Conservation (phyloP, 805 yeast genomes). For the Candida gorgasii region DNA sequence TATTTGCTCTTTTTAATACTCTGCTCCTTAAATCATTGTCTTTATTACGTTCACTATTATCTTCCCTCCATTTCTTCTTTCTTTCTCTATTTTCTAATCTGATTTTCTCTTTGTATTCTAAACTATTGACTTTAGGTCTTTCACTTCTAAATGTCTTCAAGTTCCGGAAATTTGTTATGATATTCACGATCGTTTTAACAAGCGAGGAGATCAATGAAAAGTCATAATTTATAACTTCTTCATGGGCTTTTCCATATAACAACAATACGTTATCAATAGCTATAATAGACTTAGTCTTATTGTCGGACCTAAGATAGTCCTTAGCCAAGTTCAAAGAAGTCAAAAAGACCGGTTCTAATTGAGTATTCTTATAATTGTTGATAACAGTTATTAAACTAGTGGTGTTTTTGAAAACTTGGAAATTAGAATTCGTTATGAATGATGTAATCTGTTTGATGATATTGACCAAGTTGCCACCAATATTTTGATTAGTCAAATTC, state of each 20-base stretch:
- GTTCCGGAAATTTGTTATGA: conserved; percentile 26
- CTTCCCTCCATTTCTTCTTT: conserved; percentile 82
- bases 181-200: conserved; percentile 22
- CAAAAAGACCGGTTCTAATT: conserved; percentile 13
- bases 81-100: conserved; percentile 72
- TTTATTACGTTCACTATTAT: conserved; percentile 75
- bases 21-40: conserved; percentile 85
- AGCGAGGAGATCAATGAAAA: conserved; percentile 13
- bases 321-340: conserved; percentile 16
- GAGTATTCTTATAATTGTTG: conserved; percentile 13
- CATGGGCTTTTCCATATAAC: conserved; percentile 14
- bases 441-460: conserved; percentile 17
- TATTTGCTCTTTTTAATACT: conserved; percentile 68
- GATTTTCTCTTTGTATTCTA: conserved; percentile 55
- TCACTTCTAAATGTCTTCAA: conserved; percentile 19
- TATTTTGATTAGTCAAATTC: conserved; percentile 4
- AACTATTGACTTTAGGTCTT: conserved; percentile 29
- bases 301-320: conserved; percentile 12
- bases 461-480: conserved; percentile 9
- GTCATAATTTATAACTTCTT: conserved; percentile 14
- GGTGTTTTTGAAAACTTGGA: conserved; percentile 17
- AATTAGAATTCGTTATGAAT: conserved; percentile 16
- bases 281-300: conserved; percentile 11
- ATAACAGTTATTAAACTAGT: conserved; percentile 16
- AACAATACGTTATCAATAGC: conserved; percentile 17